These are phyloP conservation scores for Paracamarosporium sp. DNA, from an alignment of 2,329 filamentous ascomycete genomes.

Conservation along the genomic window DNA sequence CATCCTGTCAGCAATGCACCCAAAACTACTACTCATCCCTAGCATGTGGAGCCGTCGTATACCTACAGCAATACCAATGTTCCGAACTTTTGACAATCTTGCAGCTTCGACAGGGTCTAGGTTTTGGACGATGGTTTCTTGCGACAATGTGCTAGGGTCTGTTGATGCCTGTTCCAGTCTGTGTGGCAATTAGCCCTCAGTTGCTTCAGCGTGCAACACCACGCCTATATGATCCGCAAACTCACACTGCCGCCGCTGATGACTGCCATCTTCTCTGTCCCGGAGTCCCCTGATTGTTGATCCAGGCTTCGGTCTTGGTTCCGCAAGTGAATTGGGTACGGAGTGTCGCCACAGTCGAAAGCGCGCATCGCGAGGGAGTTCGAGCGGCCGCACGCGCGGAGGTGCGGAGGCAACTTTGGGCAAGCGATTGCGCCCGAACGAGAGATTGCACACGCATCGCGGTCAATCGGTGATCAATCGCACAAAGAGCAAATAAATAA, in stretches of 20 bases:
- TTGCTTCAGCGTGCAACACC: slow-evolving; percentile 5
- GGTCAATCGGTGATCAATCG: slow-evolving; percentile 18
- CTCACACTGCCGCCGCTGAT: slow-evolving; percentile 46
- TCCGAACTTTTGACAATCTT: slow-evolving; percentile 81
- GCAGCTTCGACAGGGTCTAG: slow-evolving; percentile 80
- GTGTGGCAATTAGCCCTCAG: slow-evolving; percentile 26
- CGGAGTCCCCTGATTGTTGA: slow-evolving; percentile 25
- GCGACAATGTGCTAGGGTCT: slow-evolving; percentile 63
- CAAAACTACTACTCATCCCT: not conserved
- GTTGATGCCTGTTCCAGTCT: slow-evolving; percentile 62
- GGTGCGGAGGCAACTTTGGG: slow-evolving; percentile 36
- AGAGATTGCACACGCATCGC: slow-evolving; percentile 45
- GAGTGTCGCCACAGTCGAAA: slow-evolving; percentile 39
- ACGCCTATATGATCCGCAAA: slow-evolving; percentile 8
- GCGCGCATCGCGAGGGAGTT: slow-evolving; percentile 36
- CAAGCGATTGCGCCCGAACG: slow-evolving; percentile 41
- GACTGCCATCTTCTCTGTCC: slow-evolving; percentile 46
- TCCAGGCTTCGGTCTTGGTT: slow-evolving; percentile 36
- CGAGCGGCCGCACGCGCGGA: slow-evolving; percentile 30
- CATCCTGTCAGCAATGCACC: not conserved
- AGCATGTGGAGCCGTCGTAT: not conserved
- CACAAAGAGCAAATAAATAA: slow-evolving; percentile 24
- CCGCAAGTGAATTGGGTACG: slow-evolving; percentile 37
- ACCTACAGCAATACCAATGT: slow-evolving; percentile 94
- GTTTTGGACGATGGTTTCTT: slow-evolving; percentile 76